These are phyloP conservation scores for Neonectria coccinea DNA, from an alignment of 2,329 filamentous ascomycete species.

Conservation along the genomic window DNA sequence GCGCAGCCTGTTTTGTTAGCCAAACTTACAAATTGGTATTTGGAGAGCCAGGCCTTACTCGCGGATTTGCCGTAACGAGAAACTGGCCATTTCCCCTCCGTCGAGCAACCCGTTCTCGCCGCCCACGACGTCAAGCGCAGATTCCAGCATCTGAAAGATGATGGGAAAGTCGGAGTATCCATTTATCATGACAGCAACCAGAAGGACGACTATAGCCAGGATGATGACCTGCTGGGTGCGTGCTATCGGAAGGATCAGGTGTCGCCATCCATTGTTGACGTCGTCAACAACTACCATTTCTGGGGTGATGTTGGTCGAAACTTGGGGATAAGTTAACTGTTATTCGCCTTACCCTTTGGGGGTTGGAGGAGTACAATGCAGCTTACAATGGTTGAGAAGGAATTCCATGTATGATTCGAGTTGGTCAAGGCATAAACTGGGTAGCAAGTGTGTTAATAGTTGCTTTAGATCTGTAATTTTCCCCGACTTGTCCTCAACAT, in stretches of 20 bases:
- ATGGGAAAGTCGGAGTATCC: conserved; percentile 43
- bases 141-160: conserved; percentile 43
- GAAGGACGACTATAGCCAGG: conserved; percentile 38
- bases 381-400: conserved; percentile 25
- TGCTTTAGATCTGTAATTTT: not conserved
- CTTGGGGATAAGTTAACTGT: conserved; percentile 14
- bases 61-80: conserved; percentile 36
- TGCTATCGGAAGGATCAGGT: conserved; percentile 37
- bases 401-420: conserved; percentile 14
- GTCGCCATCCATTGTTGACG: conserved; percentile 39
- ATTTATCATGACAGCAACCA: conserved; percentile 43
- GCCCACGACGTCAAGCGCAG: conserved; percentile 37
- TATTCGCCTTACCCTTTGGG: not conserved
- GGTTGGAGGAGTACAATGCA: too few species aligned
- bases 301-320: conserved; percentile 35
- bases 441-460: not conserved
- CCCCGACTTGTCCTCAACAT: not conserved
- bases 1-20: conserved; percentile 29
- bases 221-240: conserved; percentile 33
- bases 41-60: conserved; percentile 28
- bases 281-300: conserved; percentile 42
- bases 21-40: conserved; percentile 55
- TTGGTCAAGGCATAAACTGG: not conserved
- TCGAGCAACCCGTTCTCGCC: conserved; percentile 29
- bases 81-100: conserved; percentile 27